Evolutionary conservation across 306 rosid species (phyloP).

Genomic region (Lathyrus oleraceus): DNA sequence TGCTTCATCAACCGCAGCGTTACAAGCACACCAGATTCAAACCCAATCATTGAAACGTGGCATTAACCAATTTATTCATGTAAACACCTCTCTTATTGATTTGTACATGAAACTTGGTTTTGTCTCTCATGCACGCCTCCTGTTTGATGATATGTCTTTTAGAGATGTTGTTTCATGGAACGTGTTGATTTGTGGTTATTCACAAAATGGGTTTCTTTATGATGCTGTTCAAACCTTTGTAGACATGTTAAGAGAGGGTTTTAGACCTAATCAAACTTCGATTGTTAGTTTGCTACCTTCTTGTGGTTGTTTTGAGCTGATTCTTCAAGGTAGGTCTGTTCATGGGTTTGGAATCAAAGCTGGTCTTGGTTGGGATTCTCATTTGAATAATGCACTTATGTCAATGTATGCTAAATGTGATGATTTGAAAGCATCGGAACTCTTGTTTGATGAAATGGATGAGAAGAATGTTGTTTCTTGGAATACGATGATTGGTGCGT

Average conservation of each 20-base stretch:
- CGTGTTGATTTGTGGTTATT: slow-evolving; percentile 71
- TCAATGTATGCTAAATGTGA: slow-evolving; percentile 77
- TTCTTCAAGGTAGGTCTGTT: slow-evolving; percentile 41
- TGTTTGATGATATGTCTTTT: slow-evolving; percentile 65
- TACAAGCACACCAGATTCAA: slow-evolving; percentile 58
- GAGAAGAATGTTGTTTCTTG: slow-evolving; percentile 68
- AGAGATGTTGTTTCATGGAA: slow-evolving; percentile 79
- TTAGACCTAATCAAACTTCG: slow-evolving; percentile 43
- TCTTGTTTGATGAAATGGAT: slow-evolving; percentile 57
- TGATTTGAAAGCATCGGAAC: slow-evolving; percentile 55
- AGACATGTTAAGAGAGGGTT: slow-evolving; percentile 37
- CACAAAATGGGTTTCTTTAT: slow-evolving; percentile 38
- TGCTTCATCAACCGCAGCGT: slow-evolving; percentile 1
- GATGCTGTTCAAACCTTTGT: slow-evolving; percentile 36
- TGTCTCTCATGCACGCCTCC: slow-evolving; percentile 42
- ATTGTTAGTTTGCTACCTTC: slow-evolving; percentile 41
- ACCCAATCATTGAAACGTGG: slow-evolving; percentile 55
- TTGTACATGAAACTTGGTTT: slow-evolving; percentile 57
- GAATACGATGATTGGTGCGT: slow-evolving; percentile 85
- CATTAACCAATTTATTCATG: slow-evolving; percentile 45
- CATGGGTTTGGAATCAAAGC: slow-evolving; percentile 44
- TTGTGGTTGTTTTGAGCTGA: slow-evolving; percentile 19
- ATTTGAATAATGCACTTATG: slow-evolving; percentile 48
- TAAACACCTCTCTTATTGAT: slow-evolving; percentile 63
- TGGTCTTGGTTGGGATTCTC: slow-evolving; percentile 38